Base-by-base conservation (phyloP, 805 yeast species). In the Ogataea salicorniae region DNA sequence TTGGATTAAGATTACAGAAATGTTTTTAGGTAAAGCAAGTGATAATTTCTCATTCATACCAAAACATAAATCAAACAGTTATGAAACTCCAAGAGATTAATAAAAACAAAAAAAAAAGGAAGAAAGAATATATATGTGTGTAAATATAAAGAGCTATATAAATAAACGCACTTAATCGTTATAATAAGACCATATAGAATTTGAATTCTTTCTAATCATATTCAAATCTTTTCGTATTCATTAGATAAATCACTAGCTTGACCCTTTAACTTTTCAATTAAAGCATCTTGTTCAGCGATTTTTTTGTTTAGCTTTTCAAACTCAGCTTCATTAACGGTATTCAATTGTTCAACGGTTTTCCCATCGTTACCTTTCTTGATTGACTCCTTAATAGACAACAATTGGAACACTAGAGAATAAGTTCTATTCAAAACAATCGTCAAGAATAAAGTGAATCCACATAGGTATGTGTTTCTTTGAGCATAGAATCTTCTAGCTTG, bases 1-100 rank as follows among this genome's bases (percentile, higher is more conserved):
- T 67, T 94, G 99, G 99, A 87, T 94, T 64, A 94, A 91, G 68
- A 80, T 94, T 55, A 80, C 95, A 16, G 99, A 94, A 66, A 80
- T 91, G 95, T 92, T 92, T 63, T 75, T 92, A 55, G 99, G 99
- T 18, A 89, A 88, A 48, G 87, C 84, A 1, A 80, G 83, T 46
- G 84, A 80, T 2, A 72, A 69, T 38, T 94, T 94, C 68, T 79
- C 77, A 44, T 94, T 90, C 62, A 76, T 77, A 46, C 99, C 99
- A 46, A 94, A 94, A 69, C 99, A 94, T 66, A 94, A 94, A 75
- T 87, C 96, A 68, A 94, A 87, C 58, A 76, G 97, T 2, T 88
- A 79, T 59, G 77, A 73, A 47, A 47, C 47, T 26, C 20, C 51
- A 33, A 31, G 49, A 37, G 39, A 20, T 11, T 18, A 15, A 35